Evolutionary conservation across 2,329 filamentous ascomycete genomes (phyloP).

Genomic region (Trichothecium roseum): DNA sequence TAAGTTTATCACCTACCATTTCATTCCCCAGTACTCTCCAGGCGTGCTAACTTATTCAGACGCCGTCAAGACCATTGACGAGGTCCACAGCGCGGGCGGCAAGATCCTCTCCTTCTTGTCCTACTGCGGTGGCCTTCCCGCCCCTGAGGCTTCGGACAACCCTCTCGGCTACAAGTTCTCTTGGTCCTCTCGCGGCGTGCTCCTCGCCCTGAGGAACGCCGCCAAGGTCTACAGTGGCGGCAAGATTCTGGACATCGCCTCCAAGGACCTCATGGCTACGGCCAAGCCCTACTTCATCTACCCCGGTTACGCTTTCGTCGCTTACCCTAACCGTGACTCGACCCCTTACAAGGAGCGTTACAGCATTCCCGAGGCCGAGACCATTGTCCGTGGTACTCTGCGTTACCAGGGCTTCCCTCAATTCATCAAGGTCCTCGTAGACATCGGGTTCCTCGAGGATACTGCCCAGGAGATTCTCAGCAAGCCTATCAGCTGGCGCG

Average conservation of each 20-base stretch:
- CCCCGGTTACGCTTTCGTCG: slow-evolving; percentile 80
- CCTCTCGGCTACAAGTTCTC: slow-evolving; percentile 89
- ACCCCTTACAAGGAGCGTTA: slow-evolving; percentile 83
- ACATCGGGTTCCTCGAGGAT: slow-evolving; percentile 81
- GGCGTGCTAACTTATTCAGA: slow-evolving; percentile 36
- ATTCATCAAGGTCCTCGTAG: slow-evolving; percentile 78
- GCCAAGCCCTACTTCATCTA: slow-evolving; percentile 90
- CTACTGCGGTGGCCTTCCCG: slow-evolving; percentile 67
- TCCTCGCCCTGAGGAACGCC: slow-evolving; percentile 78
- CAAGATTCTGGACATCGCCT: slow-evolving; percentile 54
- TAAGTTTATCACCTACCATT: slow-evolving; percentile 17
- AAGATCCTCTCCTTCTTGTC: slow-evolving; percentile 74
- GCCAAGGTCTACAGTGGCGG: slow-evolving; percentile 77
- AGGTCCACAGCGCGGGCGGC: slow-evolving; percentile 79
- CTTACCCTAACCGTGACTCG: slow-evolving; percentile 87
- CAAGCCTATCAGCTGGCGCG: slow-evolving; percentile 66
- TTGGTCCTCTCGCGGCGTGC: slow-evolving; percentile 69
- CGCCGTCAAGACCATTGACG: slow-evolving; percentile 77
- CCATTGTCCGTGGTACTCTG: slow-evolving; percentile 58
- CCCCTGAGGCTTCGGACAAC: slow-evolving; percentile 56
- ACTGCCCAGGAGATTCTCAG: slow-evolving; percentile 55
- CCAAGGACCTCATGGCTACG: slow-evolving; percentile 66
- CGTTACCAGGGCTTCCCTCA: slow-evolving; percentile 85
- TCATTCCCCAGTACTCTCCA: slow-evolving; percentile 12
- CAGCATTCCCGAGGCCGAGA: slow-evolving; percentile 86